These are phyloP conservation scores for Austroboletus rostrupii DNA, from an alignment of 1,284 basidiomycete species.

Conservation along the genomic window DNA sequence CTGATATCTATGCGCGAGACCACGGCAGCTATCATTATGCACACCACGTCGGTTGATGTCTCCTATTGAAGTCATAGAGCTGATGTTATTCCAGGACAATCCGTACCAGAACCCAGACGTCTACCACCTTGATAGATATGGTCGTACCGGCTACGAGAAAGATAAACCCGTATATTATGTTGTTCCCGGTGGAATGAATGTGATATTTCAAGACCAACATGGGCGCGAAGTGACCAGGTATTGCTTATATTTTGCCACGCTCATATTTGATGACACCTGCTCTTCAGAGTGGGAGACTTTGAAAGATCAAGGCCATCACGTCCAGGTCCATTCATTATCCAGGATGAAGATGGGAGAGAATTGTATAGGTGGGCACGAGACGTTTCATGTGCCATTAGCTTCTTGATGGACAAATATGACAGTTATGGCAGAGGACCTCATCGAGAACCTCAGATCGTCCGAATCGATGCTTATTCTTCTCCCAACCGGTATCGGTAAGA, in stretches of 20 bases:
- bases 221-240: constrained; percentile 67
- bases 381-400: neutral
- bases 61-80: neutral
- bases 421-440: constrained; percentile 20
- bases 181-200: constrained; percentile 59
- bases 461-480: constrained; percentile 23
- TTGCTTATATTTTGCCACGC: constrained; percentile 1
- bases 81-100: constrained; percentile 18
- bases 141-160: constrained; percentile 25
- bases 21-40: constrained; percentile 19
- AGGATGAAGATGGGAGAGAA: constrained; percentile 47
- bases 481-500: constrained; percentile 20
- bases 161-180: constrained; percentile 53
- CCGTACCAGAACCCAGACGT: constrained; percentile 17
- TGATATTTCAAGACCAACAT: constrained; percentile 64
- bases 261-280: constrained; percentile 21
- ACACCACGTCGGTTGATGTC: constrained; percentile 11
- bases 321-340: constrained; percentile 41
- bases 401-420: constrained; percentile 28
- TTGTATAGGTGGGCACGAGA: constrained; percentile 39
- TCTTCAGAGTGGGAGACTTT: constrained; percentile 44
- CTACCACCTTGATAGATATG: constrained; percentile 17
- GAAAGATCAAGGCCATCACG: constrained; percentile 22
- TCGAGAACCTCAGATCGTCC: constrained; percentile 27
- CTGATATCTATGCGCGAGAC: constrained; percentile 22